These are phyloP conservation scores for Wickerhamiella domercqiae DNA, from an alignment of 805 yeast genomes.

Conservation along the genomic window DNA sequence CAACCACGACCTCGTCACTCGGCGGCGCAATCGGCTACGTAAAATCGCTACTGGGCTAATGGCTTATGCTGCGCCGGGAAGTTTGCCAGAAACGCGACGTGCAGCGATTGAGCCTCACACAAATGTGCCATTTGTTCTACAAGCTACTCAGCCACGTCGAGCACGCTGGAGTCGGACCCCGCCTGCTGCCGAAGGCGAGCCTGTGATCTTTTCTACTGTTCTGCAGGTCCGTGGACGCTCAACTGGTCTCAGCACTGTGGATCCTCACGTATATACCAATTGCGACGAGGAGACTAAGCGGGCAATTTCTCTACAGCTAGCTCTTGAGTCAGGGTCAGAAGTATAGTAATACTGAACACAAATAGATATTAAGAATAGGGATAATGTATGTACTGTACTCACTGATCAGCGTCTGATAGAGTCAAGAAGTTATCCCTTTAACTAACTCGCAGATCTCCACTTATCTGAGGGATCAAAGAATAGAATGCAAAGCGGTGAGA, in stretches of 20 bases:
- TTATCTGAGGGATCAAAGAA: too few relatives aligned
- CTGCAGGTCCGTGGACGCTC: neutral
- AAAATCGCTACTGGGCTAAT: slow-evolving; percentile 10
- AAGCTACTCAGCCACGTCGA: slow-evolving; percentile 53
- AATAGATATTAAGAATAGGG: too few relatives aligned
- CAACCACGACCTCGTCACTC: slow-evolving; percentile 45
- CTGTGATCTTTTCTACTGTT: neutral
- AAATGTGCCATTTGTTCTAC: slow-evolving; percentile 64
- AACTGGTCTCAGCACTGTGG: neutral
- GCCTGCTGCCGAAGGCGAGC: neutral
- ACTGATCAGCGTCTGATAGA: too few relatives aligned
- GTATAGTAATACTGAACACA: too few relatives aligned
- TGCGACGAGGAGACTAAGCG: neutral
- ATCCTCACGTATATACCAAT: neutral
- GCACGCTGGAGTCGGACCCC: slow-evolving; percentile 12
- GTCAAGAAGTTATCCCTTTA: too few relatives aligned
- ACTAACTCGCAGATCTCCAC: too few relatives aligned
- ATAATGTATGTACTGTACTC: too few relatives aligned
- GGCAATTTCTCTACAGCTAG: neutral
- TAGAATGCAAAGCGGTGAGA: slow-evolving; percentile 51
- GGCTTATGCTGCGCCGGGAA: neutral
- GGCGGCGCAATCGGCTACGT: slow-evolving; percentile 33
- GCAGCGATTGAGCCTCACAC: slow-evolving; percentile 73
- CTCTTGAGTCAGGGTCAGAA: too few relatives aligned
- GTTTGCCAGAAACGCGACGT: slow-evolving; percentile 17